These are phyloP conservation scores for Solanum pennellii DNA, from an alignment of 257 asterid species.

Conservation along the genomic window DNA sequence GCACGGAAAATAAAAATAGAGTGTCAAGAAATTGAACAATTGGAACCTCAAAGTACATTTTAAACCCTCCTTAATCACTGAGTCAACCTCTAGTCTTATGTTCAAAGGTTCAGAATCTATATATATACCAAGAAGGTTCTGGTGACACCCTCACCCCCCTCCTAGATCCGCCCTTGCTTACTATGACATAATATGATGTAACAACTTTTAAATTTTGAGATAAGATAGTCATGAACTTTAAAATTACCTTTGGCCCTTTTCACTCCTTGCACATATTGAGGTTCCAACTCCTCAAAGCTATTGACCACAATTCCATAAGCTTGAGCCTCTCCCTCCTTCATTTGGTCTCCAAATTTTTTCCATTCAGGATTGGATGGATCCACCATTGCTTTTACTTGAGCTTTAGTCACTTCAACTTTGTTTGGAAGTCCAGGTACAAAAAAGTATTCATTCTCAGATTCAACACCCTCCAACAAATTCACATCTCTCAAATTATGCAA, in stretches of 20 bases:
- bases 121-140: too few species aligned
- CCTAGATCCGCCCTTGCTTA: neutral
- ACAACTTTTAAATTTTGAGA: neutral
- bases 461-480: neutral
- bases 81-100: neutral
- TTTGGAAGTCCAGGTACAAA: neutral
- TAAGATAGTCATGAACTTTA: neutral
- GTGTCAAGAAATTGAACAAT: neutral
- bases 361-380: neutral
- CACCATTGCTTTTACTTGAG: neutral
- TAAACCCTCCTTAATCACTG: too few species aligned
- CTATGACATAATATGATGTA: neutral
- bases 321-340: neutral
- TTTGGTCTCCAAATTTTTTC: neutral
- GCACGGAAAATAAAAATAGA: fast-evolving
- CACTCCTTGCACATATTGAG: neutral
- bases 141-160: neutral
- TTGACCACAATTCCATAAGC: neutral
- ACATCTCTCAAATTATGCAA: neutral
- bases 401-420: neutral
- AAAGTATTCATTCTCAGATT: neutral
- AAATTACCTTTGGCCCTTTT: neutral
- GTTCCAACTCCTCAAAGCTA: neutral
- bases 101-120: neutral
- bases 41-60: neutral